Evolutionary conservation across 768 basidiomycete genomes (phyloP), one percentile per base, ranked within the genome.

Genomic region (Lentinula boryana): DNA sequence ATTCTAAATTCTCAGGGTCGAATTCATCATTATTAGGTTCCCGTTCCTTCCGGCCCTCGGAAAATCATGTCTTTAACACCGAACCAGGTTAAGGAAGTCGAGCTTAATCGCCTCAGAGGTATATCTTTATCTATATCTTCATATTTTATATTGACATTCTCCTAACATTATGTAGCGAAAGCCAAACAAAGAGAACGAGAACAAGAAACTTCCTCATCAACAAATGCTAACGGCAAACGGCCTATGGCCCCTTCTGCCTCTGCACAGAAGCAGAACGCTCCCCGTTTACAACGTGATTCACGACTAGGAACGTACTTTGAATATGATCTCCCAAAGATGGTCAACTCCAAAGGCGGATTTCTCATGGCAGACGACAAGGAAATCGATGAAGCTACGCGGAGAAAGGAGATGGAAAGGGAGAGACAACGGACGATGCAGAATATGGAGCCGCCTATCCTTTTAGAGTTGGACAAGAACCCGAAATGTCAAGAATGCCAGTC

Each of bases 281-380:
- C 79, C 9, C 80, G 77, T 58, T 75, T 93, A 58, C 84, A 84
- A 68, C 84, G 89, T 6, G 91, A 94, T 66, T 82, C 87, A 12
- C 83, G 91, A 36, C 77, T 94, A 10, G 96, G 93, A 31, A 91
- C 85, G 52, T 98, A 98, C 75, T 96, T 96, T 65, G 96, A 98
- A 65, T 98, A 97, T 84, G 95, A 98, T 71, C 74, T 98, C 13
- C 91, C 91, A 12, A 98, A 97, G 79, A 91, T 98, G 87, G 88
- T 94, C 68, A 98, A 99, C 71, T 89, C 94, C 7, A 91, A 95
- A 70, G 97, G 96, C 55, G 97, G 97, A 1, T 99, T 98, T 72
- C 74, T 99, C 68, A 80, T 96, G 5, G 92, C 96, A 64, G 95
- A 96, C 48, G 87, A 84, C n/a, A 84, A 86, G 65, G 89, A 91